Base-by-base conservation (phyloP, 2,329 filamentous ascomycete species). In the Colletotrichum abscissum region DNA sequence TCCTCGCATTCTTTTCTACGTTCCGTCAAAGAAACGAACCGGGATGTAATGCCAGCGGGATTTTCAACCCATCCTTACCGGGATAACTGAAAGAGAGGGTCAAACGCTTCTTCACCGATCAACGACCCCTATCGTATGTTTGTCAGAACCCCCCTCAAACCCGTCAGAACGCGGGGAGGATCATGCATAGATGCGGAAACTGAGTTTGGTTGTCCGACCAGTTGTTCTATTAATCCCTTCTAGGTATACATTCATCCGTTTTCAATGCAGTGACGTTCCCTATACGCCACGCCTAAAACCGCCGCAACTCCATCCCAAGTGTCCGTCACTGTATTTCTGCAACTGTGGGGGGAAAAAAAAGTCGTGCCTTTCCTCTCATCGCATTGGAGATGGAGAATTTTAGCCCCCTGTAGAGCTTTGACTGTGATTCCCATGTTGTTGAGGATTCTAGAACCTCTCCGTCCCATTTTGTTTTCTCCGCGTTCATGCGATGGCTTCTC, bases 51-150 rank as follows among this genome's bases (percentile, higher is more conserved):
- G 19, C 16, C 3, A 4, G 9, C 8, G 16, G 42, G 42, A 49
- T 11, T 9, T 16, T 9, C 5, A 9, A 5, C 16, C 19, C 19
- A 2, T n/a, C 63, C 33, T 26, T 26, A 38, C 16, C 22, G 9
- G 42, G 38, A 19, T 49, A 16, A 22, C 28, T 22, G 52, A 22
- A 4, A 49, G 26, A 49, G 67, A 70, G 46, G 70, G 33, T 70
- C 67, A 60, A 56, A 70, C 59, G 35, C 59, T 12, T 69, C 19
- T 24, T 65, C 59, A 24, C 46, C 3, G 16, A 55, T 55, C 46
- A 4, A 46, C n/a, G 35, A 12, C 33, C 59, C 38, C 55, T 9
- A 60, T 70, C 55, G 66, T 64, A 57, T 69, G 46, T 70, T 60
- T 16, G 12, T 38, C 8, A 49, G 49, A 42, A 42, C 22, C 8